Conservation (phyloP, 805 yeast species). For the Scheffersomyces coipomensis region DNA sequence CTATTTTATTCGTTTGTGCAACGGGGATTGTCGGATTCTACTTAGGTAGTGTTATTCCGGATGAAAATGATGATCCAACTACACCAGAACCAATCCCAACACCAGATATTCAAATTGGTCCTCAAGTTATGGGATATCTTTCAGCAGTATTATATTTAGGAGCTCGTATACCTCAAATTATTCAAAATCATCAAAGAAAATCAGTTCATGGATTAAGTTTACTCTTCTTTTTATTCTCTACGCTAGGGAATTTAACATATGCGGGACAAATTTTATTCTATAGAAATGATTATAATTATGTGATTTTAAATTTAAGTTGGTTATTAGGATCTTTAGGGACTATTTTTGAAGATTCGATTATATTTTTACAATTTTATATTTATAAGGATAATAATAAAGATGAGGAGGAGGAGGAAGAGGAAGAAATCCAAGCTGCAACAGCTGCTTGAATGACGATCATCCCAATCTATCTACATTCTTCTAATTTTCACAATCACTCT, state of each 20-base stretch:
- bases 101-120: slow-evolving; percentile 42
- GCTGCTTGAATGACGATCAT: too few relatives aligned
- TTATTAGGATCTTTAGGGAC: slow-evolving; percentile 78
- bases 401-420: not conserved
- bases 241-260: slow-evolving; percentile 73
- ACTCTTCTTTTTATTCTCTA: slow-evolving; percentile 71
- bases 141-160: slow-evolving; percentile 69
- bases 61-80: slow-evolving; percentile 19
- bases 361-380: slow-evolving; percentile 65
- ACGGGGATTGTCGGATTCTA: slow-evolving; percentile 65
- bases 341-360: slow-evolving; percentile 64
- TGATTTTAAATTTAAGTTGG: slow-evolving; percentile 70
- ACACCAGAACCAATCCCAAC: slow-evolving; percentile 14
- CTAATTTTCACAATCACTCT: too few relatives aligned
- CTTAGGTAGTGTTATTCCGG: slow-evolving; percentile 35
- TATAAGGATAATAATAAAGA: slow-evolving; percentile 39
- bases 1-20: slow-evolving; percentile 57
- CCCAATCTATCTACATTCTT: too few relatives aligned
- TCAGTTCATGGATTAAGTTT: slow-evolving; percentile 86
- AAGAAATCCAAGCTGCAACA: too few relatives aligned
- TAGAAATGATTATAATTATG: slow-evolving; percentile 59
- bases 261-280: slow-evolving; percentile 70
- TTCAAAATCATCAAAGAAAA: slow-evolving; percentile 72
- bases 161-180: slow-evolving; percentile 81
- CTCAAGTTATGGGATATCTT: slow-evolving; percentile 68